phyloP scores from a whole-genome alignment of 2,329 filamentous ascomycete genomes.

The Zasmidium angulare region DNA sequence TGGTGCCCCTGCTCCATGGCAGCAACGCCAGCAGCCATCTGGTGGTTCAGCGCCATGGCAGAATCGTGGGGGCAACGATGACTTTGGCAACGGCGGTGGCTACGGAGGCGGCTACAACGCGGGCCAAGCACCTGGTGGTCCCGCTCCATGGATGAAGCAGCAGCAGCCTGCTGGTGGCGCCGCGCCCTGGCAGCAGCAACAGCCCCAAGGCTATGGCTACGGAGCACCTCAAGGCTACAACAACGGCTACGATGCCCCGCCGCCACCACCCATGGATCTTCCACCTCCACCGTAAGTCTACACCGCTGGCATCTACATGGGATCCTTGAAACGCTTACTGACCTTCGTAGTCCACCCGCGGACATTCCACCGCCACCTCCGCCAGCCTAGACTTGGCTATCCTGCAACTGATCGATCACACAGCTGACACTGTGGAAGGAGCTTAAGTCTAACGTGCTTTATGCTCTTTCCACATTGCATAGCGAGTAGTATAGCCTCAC shows the following conservation, averaged over 20 bases:
- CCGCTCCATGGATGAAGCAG: constrained; percentile 22
- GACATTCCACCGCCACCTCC: constrained; percentile 67
- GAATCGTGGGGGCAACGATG: constrained; percentile 22
- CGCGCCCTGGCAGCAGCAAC: constrained; percentile 32
- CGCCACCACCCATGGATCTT: constrained; percentile 56
- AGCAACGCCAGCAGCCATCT: constrained; percentile 20
- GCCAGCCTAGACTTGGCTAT: constrained; percentile 34
- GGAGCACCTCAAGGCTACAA: constrained; percentile 11
- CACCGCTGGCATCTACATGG: too few species aligned
- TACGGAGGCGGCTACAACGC: constrained; percentile 27
- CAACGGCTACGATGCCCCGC: constrained; percentile 33
- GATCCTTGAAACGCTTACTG: too few species aligned
- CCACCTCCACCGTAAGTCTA: constrained; percentile 55
- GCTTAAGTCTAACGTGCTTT: neutral
- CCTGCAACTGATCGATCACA: neutral
- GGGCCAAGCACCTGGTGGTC: constrained; percentile 16
- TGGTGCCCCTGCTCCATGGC: constrained; percentile 40
- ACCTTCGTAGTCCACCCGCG: constrained; percentile 44
- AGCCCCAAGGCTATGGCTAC: constrained; percentile 20
- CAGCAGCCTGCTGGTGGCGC: constrained; percentile 20
- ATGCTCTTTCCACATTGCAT: neutral
- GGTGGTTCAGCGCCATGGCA: constrained; percentile 40
- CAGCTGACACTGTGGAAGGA: neutral
- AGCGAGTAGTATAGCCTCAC: neutral
- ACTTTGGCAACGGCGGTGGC: constrained; percentile 23